Base-by-base conservation (phyloP, 2,329 filamentous ascomycete genomes). In the Reticulascus tulasneorum region DNA sequence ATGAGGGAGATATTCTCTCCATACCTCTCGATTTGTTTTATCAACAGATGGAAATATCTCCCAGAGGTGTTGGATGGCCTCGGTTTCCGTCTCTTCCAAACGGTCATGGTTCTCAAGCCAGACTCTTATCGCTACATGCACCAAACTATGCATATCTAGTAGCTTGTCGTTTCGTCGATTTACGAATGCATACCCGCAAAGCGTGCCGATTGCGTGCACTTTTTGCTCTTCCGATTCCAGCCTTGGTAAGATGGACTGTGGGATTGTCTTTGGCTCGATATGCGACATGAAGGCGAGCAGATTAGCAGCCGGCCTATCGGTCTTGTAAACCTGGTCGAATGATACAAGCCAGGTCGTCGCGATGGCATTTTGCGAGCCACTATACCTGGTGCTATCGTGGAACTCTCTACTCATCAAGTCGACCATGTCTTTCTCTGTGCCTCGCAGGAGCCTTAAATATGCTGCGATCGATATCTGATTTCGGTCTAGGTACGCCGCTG, bases 301-400 rank as follows among this genome's bases (percentile, higher is more conserved):
- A 4, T 60, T 40, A 31, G 53, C 56, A 6, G 62, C 63, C 6
- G 43, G 15, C 7, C 35, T 11, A 37, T 62, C 41, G 1, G 24
- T 39, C 20, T 44, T 38, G 15, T 42, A 45, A 18, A 67, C 62
- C 24, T 60, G 52, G 10, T 63, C 46, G 23, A 71, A 64, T 0
- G 66, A 67, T 11, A 69, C 51, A 1, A 63, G 43, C 49, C 56
- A 60, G 12, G 62, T 60, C 2, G 47, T 48, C 22, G 53, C 55
- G 6, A 65, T 44, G 6, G 60, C 47, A 31, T 58, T 56, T 18
- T 49, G 49, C 4, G 56, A 13, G 19, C 5, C 8, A 10, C 30
- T 49, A 40, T 62, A 56, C 19, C 51, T 46, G 13, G 42, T 47
- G 3, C 50, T 38, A 35, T 67, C 62, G 7, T 50, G 37, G 35